Conservation (phyloP, 352 stramenopile species). For the Globisporangium lucens region DNA sequence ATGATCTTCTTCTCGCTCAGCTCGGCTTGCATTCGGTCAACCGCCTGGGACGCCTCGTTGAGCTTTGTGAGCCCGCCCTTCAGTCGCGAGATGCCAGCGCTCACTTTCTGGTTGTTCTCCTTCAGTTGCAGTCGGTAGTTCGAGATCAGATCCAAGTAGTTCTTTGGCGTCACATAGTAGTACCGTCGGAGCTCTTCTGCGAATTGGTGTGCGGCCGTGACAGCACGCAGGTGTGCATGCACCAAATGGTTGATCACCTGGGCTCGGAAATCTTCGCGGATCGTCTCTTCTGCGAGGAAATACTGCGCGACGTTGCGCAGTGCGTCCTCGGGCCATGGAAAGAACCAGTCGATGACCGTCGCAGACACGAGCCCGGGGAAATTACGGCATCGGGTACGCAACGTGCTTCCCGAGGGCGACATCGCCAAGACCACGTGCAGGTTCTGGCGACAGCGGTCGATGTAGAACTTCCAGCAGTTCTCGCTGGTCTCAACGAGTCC, state of each 20-base stretch:
- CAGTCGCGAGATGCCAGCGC: conserved; percentile 86
- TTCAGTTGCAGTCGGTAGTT: conserved; percentile 93
- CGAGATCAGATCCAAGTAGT: conserved; percentile 95
- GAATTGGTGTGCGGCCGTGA: conserved; percentile 89
- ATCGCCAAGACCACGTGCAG: conserved; percentile 94
- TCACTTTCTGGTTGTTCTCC: conserved; percentile 88
- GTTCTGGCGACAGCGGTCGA: conserved; percentile 92
- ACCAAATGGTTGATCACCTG: conserved; percentile 90
- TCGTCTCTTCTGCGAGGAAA: conserved; percentile 91
- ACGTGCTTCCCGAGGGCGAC: conserved; percentile 91
- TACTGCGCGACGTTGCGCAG: conserved; percentile 91
- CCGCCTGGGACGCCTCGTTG: conserved; percentile 89
- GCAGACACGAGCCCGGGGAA: conserved; percentile 93
- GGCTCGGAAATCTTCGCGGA: conserved; percentile 81
- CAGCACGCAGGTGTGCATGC: conserved; percentile 89
- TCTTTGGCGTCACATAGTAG: conserved; percentile 98
- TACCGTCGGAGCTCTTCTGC: conserved; percentile 88
- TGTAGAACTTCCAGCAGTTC: conserved; percentile 94
- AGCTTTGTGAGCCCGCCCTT: conserved; percentile 93
- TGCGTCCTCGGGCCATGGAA: conserved; percentile 93
- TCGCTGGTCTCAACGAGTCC: conserved; percentile 91
- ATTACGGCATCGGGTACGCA: conserved; percentile 93
- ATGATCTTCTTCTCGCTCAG: conserved; percentile 94
- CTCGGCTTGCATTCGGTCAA: conserved; percentile 94
- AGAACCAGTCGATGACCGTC: conserved; percentile 96